These are phyloP conservation scores for Suillus brevipes DNA, from an alignment of 768 basidiomycete genomes.

Conservation along the genomic window DNA sequence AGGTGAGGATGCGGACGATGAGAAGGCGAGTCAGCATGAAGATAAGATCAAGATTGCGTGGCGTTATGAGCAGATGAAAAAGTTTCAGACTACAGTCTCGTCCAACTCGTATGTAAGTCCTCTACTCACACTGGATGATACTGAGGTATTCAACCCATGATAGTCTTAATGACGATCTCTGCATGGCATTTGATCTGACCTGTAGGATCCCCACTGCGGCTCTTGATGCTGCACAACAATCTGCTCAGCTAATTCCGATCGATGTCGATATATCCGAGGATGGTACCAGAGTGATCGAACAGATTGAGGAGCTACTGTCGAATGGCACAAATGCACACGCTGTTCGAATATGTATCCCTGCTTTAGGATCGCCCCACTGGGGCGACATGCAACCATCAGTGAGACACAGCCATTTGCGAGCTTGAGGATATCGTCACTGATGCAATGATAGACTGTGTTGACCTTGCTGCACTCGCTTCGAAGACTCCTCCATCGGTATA, in stretches of 20 bases:
- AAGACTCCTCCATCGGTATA: constrained; percentile 53
- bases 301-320: constrained; percentile 30
- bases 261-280: constrained; percentile 16
- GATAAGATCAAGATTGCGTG: constrained; percentile 93
- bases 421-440: not conserved
- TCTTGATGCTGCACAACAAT: constrained; percentile 43
- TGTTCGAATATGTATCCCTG: constrained; percentile 61
- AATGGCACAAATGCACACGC: constrained; percentile 28
- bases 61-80: constrained; percentile 93
- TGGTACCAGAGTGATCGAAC: constrained; percentile 27
- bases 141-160: constrained; percentile 16
- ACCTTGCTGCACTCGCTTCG: constrained; percentile 73
- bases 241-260: constrained; percentile 40
- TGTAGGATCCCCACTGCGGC: constrained; percentile 53
- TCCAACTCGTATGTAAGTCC: constrained; percentile 48
- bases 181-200: constrained; percentile 73
- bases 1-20: constrained; percentile 38
- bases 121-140: constrained; percentile 5
- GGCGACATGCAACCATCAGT: constrained; percentile 62
- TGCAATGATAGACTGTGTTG: constrained; percentile 49
- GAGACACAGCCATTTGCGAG: constrained; percentile 19
- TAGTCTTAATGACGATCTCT: constrained; percentile 62
- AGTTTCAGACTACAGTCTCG: constrained; percentile 82
- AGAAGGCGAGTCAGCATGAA: constrained; percentile 37
- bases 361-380: constrained; percentile 67